A percentile compares a stretch with the other conserved stretches of the same genome.
Conservation (phyloP, 768 basidiomycete genomes). For the Leccinum fibrillosum region DNA sequence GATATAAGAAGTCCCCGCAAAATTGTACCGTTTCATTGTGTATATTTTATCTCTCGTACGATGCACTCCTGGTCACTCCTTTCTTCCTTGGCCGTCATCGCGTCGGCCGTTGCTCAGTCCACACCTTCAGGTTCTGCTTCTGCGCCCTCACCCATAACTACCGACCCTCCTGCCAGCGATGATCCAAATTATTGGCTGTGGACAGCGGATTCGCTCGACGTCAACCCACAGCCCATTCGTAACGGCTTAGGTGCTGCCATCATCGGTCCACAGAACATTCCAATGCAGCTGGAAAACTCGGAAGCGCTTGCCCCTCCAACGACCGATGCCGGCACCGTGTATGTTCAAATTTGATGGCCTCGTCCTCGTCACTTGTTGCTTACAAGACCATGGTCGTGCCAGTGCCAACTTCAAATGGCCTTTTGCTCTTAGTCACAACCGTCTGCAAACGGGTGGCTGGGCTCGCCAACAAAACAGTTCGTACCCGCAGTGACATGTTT, state of each 20-base stretch:
- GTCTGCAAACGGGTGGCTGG: slow-evolving; percentile 63
- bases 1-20: slow-evolving; percentile 23
- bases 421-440: slow-evolving; percentile 57
- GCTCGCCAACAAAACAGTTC: slow-evolving; percentile 58
- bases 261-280: slow-evolving; percentile 56
- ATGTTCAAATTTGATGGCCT: slow-evolving; percentile 8
- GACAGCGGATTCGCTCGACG: slow-evolving; percentile 28
- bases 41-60: slow-evolving; percentile 19
- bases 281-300: slow-evolving; percentile 54
- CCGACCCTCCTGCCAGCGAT: slow-evolving; percentile 42
- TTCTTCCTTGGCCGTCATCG: slow-evolving; percentile 19
- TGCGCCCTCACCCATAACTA: slow-evolving; percentile 36
- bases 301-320: slow-evolving; percentile 58
- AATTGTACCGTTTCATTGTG: slow-evolving; percentile 2
- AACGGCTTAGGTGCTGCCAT: slow-evolving; percentile 43
- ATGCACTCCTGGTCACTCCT: slow-evolving; percentile 32
- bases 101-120: slow-evolving; percentile 19
- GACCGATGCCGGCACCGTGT: slow-evolving; percentile 57
- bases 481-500: slow-evolving; percentile 4
- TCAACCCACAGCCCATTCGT: slow-evolving; percentile 42
- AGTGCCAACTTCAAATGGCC: slow-evolving; percentile 61
- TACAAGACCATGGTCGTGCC: neutral
- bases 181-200: slow-evolving; percentile 46
- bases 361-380: neutral
- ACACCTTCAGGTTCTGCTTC: slow-evolving; percentile 23